These are phyloP conservation scores for Mycosphaerelloides madeirae DNA, from an alignment of 2,329 filamentous ascomycete genomes.

Conservation along the genomic window DNA sequence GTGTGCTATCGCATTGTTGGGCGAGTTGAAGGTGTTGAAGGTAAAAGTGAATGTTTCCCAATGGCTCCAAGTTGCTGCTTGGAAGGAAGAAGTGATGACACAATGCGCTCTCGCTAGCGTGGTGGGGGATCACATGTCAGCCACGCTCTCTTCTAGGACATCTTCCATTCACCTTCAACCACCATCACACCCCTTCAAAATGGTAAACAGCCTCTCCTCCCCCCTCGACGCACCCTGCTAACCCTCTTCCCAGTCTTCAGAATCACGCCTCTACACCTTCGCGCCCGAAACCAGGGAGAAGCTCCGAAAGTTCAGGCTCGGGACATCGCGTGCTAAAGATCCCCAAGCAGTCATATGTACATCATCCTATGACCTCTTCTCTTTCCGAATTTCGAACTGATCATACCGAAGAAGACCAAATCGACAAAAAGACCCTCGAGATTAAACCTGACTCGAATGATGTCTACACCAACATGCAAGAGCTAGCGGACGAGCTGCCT, in stretches of 20 bases:
- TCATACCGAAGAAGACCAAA: constrained; percentile 59
- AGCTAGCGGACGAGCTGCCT: constrained; percentile 82
- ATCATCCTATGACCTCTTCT: constrained; percentile 33
- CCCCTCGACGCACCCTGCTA: no score
- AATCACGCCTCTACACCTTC: constrained; percentile 88
- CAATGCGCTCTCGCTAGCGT: no score
- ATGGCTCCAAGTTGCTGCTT: no score
- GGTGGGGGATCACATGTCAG: no score
- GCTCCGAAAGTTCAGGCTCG: constrained; percentile 88
- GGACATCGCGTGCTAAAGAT: constrained; percentile 78
- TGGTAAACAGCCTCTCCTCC: background rate
- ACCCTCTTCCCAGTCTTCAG: constrained; percentile 52
- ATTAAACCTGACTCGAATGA: constrained; percentile 77
- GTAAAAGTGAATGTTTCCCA: background rate
- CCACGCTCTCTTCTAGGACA: no score
- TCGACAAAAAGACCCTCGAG: constrained; percentile 85
- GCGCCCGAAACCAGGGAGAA: constrained; percentile 83
- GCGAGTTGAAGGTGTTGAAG: background rate
- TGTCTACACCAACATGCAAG: constrained; percentile 75
- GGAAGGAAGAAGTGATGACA: background rate
- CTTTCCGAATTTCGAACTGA: background rate
- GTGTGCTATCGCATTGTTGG: background rate
- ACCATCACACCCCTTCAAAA: background rate
- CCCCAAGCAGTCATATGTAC: constrained; percentile 93
- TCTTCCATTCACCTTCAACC: background rate